Evolutionary conservation across 2,329 filamentous ascomycete genomes (phyloP), one percentile per base, ranked within the genome.

Genomic region (Aspergillus phoenicis): DNA sequence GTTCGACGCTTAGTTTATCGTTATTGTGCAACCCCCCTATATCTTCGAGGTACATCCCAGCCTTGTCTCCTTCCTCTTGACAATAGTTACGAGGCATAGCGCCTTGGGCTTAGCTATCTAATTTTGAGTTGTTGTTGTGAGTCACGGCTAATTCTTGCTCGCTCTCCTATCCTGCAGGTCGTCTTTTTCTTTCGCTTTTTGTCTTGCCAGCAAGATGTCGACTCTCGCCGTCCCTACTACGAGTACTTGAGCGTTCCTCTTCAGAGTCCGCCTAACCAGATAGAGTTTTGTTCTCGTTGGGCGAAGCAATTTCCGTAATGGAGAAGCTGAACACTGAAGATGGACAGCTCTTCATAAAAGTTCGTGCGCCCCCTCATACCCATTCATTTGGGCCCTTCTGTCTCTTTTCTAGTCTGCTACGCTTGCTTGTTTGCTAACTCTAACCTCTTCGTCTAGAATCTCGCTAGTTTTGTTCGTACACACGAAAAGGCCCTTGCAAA

Each of bases 401-500:
- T 17, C 55, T 28, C n/a, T 11, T 24, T 41, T 17, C 59, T 36
- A 36, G 11, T 36, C 33, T 52, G 20, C 17, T 22, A 5, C 8
- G 39, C 39, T 51, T 22, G 11, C 33, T 36, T 36, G 38, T 10
- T 36, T 55, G 41, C 61, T 66, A 58, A 65, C 56, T 28, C 57
- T 8, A 22, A 28, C 58, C 49, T 60, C 10, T 28, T 51, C 36
- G 62, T 20, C 43, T 76, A 97, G 94, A 95, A 96, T 84, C 85
- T 99, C 76, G 93, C 94, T 75, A 89, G 89, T 80, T 98, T 97
- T 80, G 93, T 99, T 79, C 92, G 93, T 65, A 97, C 93, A 59
- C 93, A 99, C 82, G 95, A 99, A 80, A 96, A 96, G 81, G 94
- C 93, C 39, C 86, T 99, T 65, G 95, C 95, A 74, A 98, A 98